Base-by-base conservation (phyloP, 306 rosid species). In the Cucurbita maxima region DNA sequence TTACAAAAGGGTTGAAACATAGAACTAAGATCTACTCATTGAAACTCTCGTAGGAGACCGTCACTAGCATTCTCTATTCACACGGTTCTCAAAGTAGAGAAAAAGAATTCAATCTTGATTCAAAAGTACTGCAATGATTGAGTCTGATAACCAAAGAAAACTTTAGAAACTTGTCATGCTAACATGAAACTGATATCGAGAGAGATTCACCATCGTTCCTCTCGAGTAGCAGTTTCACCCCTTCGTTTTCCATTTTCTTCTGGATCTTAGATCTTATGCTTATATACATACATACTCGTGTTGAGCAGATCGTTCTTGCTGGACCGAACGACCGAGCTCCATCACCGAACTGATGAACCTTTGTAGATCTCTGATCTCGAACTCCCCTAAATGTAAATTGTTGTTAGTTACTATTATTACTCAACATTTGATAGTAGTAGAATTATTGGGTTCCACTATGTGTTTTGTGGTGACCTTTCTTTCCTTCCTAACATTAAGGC, bases 291-390 rank as follows among this genome's bases (percentile, higher is more conserved):
- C 72, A 77, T 69, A 72, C 69, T 57, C 63, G 41, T 60, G 72
- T 68, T 80, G 68, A 19, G 70, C 90, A 89, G 97, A 89, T 92
- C 79, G 83, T 83, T 76, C 86, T 92, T 78, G 87, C 96, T 19
- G 96, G 97, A 68, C 96, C 96, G 3, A 96, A 92, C 69, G 89
- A 85, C 80, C 84, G 83, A 80, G 86, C 91, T 78, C 81, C 91
- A 58, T 67, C 72, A 59, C 89, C 86, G 73, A 79, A 87, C 70
- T 82, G 83, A 86, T 67, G 80, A 75, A 53, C 74, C 76, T 54
- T 57, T 45, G 67, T 38, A 66, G 68, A 53, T 73, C 56, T 52
- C 34, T n/a, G 34, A 30, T 30, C 34, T 30, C 25, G 25, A 22
- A 0, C 25, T 22, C 25, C 60, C 34, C 41, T 77, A 59, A 75